These are phyloP conservation scores for Salix dunnii DNA, from an alignment of 345 rosid genomes.

Conservation along the genomic window DNA sequence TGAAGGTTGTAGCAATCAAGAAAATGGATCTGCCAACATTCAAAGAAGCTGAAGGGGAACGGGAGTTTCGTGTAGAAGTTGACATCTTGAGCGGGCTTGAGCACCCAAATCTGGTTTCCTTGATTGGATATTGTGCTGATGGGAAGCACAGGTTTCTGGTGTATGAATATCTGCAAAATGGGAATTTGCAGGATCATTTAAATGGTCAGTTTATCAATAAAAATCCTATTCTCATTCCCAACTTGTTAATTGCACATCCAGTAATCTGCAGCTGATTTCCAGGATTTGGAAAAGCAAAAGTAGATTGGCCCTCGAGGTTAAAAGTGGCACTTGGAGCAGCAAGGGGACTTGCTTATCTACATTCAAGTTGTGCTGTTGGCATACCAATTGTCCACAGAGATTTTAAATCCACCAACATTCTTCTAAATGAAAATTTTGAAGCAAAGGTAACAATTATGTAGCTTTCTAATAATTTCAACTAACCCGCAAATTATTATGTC, in stretches of 20 bases:
- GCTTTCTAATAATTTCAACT: neutral
- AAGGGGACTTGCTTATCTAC: slow-evolving; percentile 91
- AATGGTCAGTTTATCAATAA: slow-evolving; percentile 50
- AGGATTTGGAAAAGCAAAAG: slow-evolving; percentile 77
- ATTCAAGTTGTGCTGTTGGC: slow-evolving; percentile 75
- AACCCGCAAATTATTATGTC: neutral
- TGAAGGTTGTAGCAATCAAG: slow-evolving; percentile 92
- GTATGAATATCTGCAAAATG: slow-evolving; percentile 84
- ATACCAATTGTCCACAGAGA: slow-evolving; percentile 93
- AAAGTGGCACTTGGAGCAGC: slow-evolving; percentile 91
- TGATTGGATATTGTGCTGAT: slow-evolving; percentile 93
- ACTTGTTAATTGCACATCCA: slow-evolving; percentile 6
- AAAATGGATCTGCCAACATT: slow-evolving; percentile 87
- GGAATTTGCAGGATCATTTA: slow-evolving; percentile 96
- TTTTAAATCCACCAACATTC: slow-evolving; percentile 87
- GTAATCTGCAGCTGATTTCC: slow-evolving; percentile 15
- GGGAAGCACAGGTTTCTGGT: slow-evolving; percentile 92
- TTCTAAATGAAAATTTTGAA: slow-evolving; percentile 63
- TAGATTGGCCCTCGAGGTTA: slow-evolving; percentile 80
- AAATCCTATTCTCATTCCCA: slow-evolving; percentile 8
- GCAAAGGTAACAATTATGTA: slow-evolving; percentile 58
- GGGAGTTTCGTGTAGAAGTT: slow-evolving; percentile 93
- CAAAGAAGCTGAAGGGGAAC: slow-evolving; percentile 85
- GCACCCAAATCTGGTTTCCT: slow-evolving; percentile 82
- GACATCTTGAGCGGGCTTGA: slow-evolving; percentile 94